Conservation (phyloP, 1,284 basidiomycete genomes). For the Ustilago curta region DNA sequence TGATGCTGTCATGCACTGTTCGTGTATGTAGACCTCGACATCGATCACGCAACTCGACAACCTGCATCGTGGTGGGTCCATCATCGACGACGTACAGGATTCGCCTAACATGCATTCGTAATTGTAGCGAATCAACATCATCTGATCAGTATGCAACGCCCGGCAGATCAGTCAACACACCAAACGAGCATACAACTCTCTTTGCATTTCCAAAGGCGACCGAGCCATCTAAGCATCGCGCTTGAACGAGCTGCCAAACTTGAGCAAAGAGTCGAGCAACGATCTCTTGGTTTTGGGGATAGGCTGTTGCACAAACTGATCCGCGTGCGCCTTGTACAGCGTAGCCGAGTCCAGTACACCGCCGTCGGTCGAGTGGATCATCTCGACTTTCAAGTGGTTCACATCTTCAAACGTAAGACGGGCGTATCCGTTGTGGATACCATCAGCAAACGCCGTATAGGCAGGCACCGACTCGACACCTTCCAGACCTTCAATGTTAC, state of each 20-base stretch:
- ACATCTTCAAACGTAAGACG: constrained; percentile 65
- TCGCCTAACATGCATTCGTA: constrained; percentile 14
- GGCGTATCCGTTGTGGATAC: constrained; percentile 39
- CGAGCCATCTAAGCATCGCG: constrained; percentile 6
- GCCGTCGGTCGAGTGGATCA: constrained; percentile 48
- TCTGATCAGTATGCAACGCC: not conserved
- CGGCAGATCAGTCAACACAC: not conserved
- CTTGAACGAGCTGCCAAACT: constrained; percentile 10
- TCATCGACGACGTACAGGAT: constrained; percentile 34
- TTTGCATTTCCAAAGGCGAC: not conserved
- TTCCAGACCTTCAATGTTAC: constrained; percentile 67
- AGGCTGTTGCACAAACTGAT: constrained; percentile 28
- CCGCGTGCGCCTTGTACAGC: constrained; percentile 39
- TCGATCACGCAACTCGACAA: constrained; percentile 55
- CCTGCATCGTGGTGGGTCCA: constrained; percentile 45
- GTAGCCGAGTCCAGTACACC: constrained; percentile 41
- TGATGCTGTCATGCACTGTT: not conserved
- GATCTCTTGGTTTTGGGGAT: constrained; percentile 11
- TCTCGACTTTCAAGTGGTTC: constrained; percentile 47
- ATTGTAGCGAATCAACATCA: constrained; percentile 10
- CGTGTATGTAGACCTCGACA: constrained; percentile 34
- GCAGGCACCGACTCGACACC: constrained; percentile 16
- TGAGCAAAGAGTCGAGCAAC: constrained; percentile 5
- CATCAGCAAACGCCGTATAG: constrained; percentile 40
- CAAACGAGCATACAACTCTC: too few relatives aligned